These are phyloP conservation scores for Vicia sativa DNA, from an alignment of 306 rosid genomes.

Conservation along the genomic window DNA sequence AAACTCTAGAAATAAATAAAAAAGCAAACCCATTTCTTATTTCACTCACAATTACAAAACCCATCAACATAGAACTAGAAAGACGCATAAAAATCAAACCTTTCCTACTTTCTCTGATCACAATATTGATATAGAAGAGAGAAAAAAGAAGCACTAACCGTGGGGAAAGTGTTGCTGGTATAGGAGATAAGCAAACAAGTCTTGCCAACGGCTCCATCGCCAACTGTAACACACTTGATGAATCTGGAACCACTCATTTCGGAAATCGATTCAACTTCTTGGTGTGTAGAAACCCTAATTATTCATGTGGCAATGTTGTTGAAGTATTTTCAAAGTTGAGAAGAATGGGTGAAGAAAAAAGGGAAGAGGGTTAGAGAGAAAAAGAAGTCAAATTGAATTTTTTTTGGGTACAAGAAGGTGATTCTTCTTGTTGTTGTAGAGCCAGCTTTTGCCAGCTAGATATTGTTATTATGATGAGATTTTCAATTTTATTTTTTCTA, in stretches of 20 bases:
- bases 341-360: not conserved
- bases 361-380: not conserved
- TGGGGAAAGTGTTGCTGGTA: constrained; percentile 97
- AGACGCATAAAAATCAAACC: constrained; percentile 26
- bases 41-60: constrained; percentile 27
- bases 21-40: constrained; percentile 30
- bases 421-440: constrained; percentile 2
- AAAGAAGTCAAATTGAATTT: not conserved
- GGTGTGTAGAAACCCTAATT: constrained; percentile 40
- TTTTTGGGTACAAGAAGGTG: not conserved
- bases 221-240: constrained; percentile 94
- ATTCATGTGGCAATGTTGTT: constrained; percentile 34
- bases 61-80: constrained; percentile 27
- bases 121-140: constrained; percentile 1
- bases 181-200: constrained; percentile 98
- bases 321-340: constrained; percentile 26
- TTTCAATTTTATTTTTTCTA: not conserved
- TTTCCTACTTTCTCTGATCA: not conserved
- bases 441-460: constrained; percentile 15
- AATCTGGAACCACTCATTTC: constrained; percentile 91
- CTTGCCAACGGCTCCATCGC: constrained; percentile 97
- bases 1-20: constrained; percentile 17
- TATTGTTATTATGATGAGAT: not conserved
- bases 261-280: not conserved
- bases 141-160: constrained; percentile 51